phyloP scores from a whole-genome alignment of 495 filamentous ascomycete species.

The Cercophora samala region DNA sequence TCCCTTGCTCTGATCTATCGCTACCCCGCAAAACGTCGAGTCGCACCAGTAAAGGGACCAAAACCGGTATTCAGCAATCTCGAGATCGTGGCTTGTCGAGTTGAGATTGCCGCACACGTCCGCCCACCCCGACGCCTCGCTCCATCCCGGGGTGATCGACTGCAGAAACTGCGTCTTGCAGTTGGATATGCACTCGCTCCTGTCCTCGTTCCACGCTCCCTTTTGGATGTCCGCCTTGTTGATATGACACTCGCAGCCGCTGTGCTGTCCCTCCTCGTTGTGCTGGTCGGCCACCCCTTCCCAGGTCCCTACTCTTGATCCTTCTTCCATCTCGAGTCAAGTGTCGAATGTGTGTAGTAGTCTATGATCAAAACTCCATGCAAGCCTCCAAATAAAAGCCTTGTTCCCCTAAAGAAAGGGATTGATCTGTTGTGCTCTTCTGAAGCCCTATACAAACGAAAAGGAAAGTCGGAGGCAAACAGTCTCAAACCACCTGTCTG shows the following conservation, averaged over 20 bases:
- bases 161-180: constrained; percentile 28
- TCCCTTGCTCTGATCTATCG: constrained; percentile 27
- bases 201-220: constrained; percentile 8
- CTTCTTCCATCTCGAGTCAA: constrained; percentile 10
- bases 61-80: constrained; percentile 20
- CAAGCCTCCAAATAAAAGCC: not conserved
- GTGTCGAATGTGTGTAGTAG: not conserved
- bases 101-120: constrained; percentile 24
- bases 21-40: constrained; percentile 43
- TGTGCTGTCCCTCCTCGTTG: not conserved
- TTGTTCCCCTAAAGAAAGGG: not conserved
- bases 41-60: constrained; percentile 48
- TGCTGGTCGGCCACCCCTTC: not conserved
- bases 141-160: constrained; percentile 19
- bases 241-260: constrained; percentile 27
- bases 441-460: not conserved
- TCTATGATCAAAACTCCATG: not conserved
- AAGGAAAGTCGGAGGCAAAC: constrained; percentile 3
- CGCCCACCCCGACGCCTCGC: constrained; percentile 19
- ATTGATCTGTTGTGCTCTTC: not conserved
- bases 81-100: not conserved
- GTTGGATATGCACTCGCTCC: constrained; percentile 23
- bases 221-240: constrained; percentile 19
- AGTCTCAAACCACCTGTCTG: not conserved
- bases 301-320: constrained; percentile 9